Evolutionary conservation across 306 rosid genomes (phyloP), one percentile per base, ranked within the genome.

Genomic region (Cotoneaster glaucophyllus): DNA sequence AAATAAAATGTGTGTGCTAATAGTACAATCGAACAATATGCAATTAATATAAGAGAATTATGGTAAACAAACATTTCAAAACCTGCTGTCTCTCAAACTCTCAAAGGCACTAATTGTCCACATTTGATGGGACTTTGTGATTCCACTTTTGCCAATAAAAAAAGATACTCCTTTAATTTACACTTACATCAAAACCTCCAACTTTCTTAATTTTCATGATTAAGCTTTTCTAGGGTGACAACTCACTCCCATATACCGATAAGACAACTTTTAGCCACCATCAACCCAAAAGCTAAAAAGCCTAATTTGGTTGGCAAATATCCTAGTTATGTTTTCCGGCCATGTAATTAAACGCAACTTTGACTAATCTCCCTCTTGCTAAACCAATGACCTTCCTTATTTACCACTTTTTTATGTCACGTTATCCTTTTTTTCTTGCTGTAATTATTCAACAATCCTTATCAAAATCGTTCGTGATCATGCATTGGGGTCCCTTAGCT

Each of bases 211-310:
- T 31, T 48, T 69, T 81, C 78, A 84, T 81, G 84, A 79, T 86
- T 84, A 78, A 72, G 84, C 78, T 78, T 81, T 72, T 69, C 53
- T 80, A 70, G 82, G 85, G 82, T 83, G 89, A 78, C 89, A 86
- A 86, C 89, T 86, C 89, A 83, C 67, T 78, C 78, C 80, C 85
- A 75, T 71, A 82, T 79, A 79, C 63, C 82, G 75, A 80, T 82
- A 61, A 77, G 69, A 77, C 85, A 80, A 71, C 83, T 78, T 75
- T 80, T 61, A 77, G 71, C 65, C 74, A 74, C 78, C 66, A 70
- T 61, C 81, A 80, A 71, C 77, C 73, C 71, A 74, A 83, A 80
- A 78, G 74, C 64, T 43, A 58, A 31, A 43, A 31, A 34, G 77
- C 74, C 39, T 80, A 45, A 67, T 4, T 73, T 74, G 81, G 85